Conservation (phyloP, 2,329 filamentous ascomycete genomes). For the Alternaria sp. region DNA sequence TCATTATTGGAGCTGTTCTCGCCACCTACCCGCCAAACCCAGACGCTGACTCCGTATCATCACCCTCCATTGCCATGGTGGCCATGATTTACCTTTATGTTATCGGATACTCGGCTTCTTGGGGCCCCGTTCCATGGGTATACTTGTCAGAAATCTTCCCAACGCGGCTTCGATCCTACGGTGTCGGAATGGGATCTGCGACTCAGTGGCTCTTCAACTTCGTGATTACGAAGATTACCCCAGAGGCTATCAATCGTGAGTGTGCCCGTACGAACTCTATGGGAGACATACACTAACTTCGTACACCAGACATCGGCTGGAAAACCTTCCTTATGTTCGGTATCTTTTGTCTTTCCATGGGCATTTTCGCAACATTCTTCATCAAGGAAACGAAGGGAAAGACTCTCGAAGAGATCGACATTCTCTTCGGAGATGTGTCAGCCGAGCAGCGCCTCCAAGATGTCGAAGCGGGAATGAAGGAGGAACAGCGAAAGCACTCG, state of each 20-base stretch:
- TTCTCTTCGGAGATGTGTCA: conserved; percentile 51
- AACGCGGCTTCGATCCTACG: conserved; percentile 69
- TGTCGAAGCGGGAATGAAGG: conserved; percentile 12
- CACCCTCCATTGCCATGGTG: conserved; percentile 67
- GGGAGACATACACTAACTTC: neutral
- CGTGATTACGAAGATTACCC: conserved; percentile 69
- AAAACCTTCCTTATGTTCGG: conserved; percentile 60
- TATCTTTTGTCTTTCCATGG: conserved; percentile 56
- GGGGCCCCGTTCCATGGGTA: conserved; percentile 81
- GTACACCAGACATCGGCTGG: conserved; percentile 42
- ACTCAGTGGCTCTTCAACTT: conserved; percentile 81
- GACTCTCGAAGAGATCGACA: conserved; percentile 58
- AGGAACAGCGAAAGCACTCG: conserved; percentile 13
- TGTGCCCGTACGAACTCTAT: neutral
- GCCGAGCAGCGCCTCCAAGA: conserved; percentile 11
- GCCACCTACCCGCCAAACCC: conserved; percentile 52
- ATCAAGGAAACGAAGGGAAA: conserved; percentile 56
- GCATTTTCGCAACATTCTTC: conserved; percentile 57
- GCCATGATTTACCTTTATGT: conserved; percentile 82
- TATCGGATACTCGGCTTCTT: conserved; percentile 73
- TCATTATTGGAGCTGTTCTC: conserved; percentile 69
- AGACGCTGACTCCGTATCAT: conserved; percentile 45
- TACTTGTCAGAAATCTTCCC: conserved; percentile 79
- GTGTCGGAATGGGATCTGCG: conserved; percentile 75
- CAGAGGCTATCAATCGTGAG: conserved; percentile 63